Base-by-base conservation (phyloP, 257 asterid species). In the Knoxia roxburghii region DNA sequence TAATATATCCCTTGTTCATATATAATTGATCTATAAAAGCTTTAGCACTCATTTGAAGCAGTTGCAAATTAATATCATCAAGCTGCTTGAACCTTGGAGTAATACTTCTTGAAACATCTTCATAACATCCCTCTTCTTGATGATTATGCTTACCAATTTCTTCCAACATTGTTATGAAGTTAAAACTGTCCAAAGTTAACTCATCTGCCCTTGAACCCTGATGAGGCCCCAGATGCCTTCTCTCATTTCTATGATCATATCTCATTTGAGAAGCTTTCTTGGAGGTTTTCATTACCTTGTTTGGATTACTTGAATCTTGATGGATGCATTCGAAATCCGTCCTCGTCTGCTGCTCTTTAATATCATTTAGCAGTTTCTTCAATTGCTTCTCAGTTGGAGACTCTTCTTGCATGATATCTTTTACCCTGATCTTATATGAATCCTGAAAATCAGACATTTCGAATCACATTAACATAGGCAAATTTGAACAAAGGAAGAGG, bases 11-110 rank as follows among this genome's bases (percentile, higher is more conserved):
- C 77, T 82, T 73, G 61, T 81, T 77, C 24, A 78, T 48, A 77
- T 74, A 78, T 77, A 83, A 78, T 68, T 75, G 86, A 76, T 89
- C 95, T 0, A 76, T 73, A 27, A 89, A 77, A 30, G 80, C 86
- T 80, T 85, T 83, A 49, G 91, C 83, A 54, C 87, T 84, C 74
- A 65, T 79, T 73, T 79, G 87, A 72, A 77, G 75, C 30, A 67
- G 80, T 49, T 72, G 80, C 74, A 73, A 24, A 73, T 70, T 79
- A 11, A 77, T 72, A 45, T 82, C 80, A 61, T 77, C 78, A 71
- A 69, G 75, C 60, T 67, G 77, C 59, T 62, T 53, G 37, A 67
- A 57, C 6, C 53, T 67, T 23, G 64, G 65, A 65, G 50, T 17
- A 17, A 37, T 14, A 63, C 69, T 60, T 46, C 63, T 64, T 51